Conservation (phyloP, 148 eudicot genomes). For the Simmondsia chinensis region DNA sequence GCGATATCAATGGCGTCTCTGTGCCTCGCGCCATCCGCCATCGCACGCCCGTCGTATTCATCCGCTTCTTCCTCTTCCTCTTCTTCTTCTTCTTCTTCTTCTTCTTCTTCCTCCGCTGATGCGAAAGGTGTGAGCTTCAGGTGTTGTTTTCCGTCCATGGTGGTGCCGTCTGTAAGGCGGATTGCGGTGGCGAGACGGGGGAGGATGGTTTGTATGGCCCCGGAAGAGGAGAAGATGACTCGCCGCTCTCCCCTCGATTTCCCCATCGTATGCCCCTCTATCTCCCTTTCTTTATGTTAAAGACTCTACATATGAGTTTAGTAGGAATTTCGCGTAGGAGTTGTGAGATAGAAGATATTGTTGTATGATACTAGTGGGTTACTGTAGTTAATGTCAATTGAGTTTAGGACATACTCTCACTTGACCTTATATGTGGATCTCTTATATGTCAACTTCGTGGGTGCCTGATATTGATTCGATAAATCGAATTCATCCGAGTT, state of each 20-base stretch:
- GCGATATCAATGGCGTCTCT: constrained; percentile 25
- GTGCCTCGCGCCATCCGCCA: constrained; percentile 15
- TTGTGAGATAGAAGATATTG: neutral
- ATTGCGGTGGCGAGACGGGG: constrained; percentile 1
- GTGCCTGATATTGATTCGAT: no score
- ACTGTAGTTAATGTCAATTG: no score
- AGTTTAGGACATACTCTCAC: no score
- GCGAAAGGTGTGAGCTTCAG: no score
- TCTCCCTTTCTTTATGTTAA: neutral
- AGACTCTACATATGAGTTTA: no score
- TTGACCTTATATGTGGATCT: no score
- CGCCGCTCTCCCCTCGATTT: constrained; percentile 93
- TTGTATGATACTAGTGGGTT: no score
- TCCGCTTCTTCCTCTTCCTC: constrained; percentile 3
- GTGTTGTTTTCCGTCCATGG: constrained; percentile 6
- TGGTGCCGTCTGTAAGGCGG: neutral
- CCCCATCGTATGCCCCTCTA: constrained; percentile 47
- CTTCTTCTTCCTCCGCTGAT: neutral
- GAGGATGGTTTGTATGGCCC: constrained; percentile 62
- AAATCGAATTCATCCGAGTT: no score
- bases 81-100: neutral
- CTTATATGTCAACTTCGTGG: no score
- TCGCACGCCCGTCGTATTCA: constrained; percentile 7
- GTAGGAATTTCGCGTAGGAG: no score
- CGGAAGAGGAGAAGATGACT: constrained; percentile 77